Percentiles rank a stretch among this genome's conserved stretches.
Conservation (phyloP, 106 monocot species). For the Apostasia shenzhenica region DNA sequence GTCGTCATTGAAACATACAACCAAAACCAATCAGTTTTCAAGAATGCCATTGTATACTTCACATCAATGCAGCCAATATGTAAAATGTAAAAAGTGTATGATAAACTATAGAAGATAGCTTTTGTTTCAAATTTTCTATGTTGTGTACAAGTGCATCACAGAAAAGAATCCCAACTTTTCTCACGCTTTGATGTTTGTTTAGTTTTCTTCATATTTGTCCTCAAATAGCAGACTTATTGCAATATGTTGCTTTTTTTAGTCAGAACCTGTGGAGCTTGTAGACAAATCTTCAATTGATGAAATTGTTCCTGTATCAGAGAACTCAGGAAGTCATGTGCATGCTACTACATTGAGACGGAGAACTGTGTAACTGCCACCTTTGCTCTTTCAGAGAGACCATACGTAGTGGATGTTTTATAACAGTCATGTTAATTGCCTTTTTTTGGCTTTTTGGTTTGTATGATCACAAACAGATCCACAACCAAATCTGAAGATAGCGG, state of each 20-base stretch:
- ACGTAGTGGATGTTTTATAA: neutral
- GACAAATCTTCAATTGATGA: constrained; percentile 21
- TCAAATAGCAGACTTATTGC: no score
- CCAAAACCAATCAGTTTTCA: no score
- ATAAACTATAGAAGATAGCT: no score
- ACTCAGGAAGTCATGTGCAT: constrained; percentile 10
- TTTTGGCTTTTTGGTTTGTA: neutral
- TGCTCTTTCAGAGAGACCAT: neutral
- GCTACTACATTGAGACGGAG: constrained; percentile 43
- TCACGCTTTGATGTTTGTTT: no score
- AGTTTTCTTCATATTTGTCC: no score
- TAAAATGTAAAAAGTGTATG: no score
- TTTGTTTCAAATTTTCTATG: no score
- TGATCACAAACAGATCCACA: constrained; percentile 24
- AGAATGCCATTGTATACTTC: no score
- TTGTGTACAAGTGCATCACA: no score
- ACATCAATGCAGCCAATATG: no score
- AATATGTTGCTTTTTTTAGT: constrained; percentile 3
- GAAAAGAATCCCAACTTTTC: no score
- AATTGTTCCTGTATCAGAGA: constrained; percentile 30
- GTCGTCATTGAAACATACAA: no score
- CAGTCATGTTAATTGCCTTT: neutral
- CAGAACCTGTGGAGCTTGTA: constrained; percentile 30
- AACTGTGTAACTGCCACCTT: constrained; percentile 23
- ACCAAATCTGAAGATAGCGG: constrained; percentile 25